A percentile compares a stretch with the other conserved stretches of the same genome.
phyloP scores from a whole-genome alignment of 306 rosid genomes.

The Cucurbita pepo region DNA sequence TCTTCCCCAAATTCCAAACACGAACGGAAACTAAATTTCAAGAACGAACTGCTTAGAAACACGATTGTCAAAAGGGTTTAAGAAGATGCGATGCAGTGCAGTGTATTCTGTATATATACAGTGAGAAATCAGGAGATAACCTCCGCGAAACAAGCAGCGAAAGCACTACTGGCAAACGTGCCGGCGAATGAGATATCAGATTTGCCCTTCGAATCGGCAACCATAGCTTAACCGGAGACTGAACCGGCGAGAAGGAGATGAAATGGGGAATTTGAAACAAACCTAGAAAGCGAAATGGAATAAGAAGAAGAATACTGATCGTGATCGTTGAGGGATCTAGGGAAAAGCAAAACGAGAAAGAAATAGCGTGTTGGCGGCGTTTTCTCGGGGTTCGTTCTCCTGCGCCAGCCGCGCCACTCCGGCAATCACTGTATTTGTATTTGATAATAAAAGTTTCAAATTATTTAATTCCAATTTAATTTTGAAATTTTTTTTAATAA shows the following conservation, averaged over 20 bases:
- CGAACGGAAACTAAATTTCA: background rate
- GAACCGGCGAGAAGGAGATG: background rate
- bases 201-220: slow-evolving; percentile 30
- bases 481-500: no score
- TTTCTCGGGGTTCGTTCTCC: background rate
- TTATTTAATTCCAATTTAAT: no score
- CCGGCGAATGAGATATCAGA: slow-evolving; percentile 55
- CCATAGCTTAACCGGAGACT: slow-evolving; percentile 21
- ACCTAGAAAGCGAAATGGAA: background rate
- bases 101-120: background rate
- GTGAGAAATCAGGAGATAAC: slow-evolving; percentile 3
- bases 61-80: background rate
- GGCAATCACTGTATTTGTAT: background rate
- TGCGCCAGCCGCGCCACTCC: background rate
- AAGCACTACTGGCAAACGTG: slow-evolving; percentile 45
- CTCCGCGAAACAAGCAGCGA: slow-evolving; percentile 63
- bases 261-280: background rate
- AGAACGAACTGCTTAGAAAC: background rate
- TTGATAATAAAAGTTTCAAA: no score
- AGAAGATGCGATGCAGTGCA: background rate
- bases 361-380: background rate
- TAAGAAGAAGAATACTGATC: background rate
- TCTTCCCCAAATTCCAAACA: background rate
- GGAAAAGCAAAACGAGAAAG: slow-evolving; percentile 9
- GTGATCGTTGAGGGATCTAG: slow-evolving; percentile 6